phyloP scores from a whole-genome alignment of 495 filamentous ascomycete species.

The Penicillium dipodomyicola region DNA sequence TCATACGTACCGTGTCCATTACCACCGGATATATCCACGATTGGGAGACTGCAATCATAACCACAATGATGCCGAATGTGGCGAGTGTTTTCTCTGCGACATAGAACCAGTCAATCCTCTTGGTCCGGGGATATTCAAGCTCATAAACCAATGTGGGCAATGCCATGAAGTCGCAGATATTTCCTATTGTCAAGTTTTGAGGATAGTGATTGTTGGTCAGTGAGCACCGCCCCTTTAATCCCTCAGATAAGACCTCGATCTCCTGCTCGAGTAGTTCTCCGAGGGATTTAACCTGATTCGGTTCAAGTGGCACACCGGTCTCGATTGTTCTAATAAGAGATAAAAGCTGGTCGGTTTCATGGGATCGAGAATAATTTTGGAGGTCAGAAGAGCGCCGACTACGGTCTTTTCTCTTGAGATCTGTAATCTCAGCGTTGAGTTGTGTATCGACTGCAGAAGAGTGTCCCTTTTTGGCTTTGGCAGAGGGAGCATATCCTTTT shows the following conservation, averaged over 20 bases:
- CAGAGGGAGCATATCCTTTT: background rate
- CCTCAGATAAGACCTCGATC: constrained; percentile 57
- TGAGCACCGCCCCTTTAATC: constrained; percentile 57
- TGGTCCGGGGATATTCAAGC: constrained; percentile 69
- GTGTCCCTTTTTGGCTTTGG: background rate
- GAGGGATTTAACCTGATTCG: constrained; percentile 58
- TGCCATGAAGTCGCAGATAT: constrained; percentile 69
- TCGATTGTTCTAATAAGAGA: constrained; percentile 55
- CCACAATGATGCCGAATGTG: constrained; percentile 57
- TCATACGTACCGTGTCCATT: constrained; percentile 61
- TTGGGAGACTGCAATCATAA: constrained; percentile 49
- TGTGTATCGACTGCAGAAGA: background rate
- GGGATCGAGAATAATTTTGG: constrained; percentile 8
- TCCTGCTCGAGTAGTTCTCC: constrained; percentile 59
- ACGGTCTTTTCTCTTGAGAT: constrained; percentile 3
- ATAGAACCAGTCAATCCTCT: constrained; percentile 66
- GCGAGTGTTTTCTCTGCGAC: constrained; percentile 66
- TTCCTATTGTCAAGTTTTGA: constrained; percentile 60
- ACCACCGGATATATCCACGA: constrained; percentile 64
- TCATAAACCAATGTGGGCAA: constrained; percentile 76
- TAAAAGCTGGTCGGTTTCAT: constrained; percentile 44
- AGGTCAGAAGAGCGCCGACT: constrained; percentile 6
- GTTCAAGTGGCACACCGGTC: constrained; percentile 53
- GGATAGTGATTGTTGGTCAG: constrained; percentile 52
- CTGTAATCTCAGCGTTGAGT: constrained; percentile 10